Evolutionary conservation across 2,329 filamentous ascomycete genomes (phyloP), one percentile per base, ranked within the genome.

Genomic region (Trichoderma atroviride): DNA sequence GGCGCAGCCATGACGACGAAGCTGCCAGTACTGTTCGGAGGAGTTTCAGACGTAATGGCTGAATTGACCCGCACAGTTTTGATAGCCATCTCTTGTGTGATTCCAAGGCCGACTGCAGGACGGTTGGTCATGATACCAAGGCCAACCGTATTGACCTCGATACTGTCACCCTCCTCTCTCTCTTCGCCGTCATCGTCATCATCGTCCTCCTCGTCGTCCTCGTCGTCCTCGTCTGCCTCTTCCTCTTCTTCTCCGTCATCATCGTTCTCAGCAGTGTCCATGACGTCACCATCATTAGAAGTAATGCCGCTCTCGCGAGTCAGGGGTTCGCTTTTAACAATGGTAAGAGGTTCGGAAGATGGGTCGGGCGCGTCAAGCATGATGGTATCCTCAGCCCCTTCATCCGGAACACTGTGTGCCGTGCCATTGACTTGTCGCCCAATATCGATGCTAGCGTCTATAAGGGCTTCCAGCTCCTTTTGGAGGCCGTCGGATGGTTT

Each of bases 401-500:
- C 81, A 10, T 79, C 83, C 65, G 73, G 71, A 52, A 79, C 79
- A 16, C 76, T 78, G 29, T 83, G 83, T 9, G 77, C 77, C 7
- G 76, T 74, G 29, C 75, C 69, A 22, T 79, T 78, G 62, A 81
- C 76, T 71, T 74, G 81, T 76, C 80, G 86, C 72, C 76, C 84
- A 80, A 80, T 81, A 79, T 86, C 88, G 75, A 92, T 82, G 73
- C 90, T 90, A 52, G 87, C 85, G 70, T 93, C 90, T 7, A 96
- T 82, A 72, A 95, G 86, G 60, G 83, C 83, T 74, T 96, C 92
- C 9, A 97, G 82, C 75, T 96, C 91, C 72, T 88, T 88, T 50
- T 92, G 83, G 68, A 94, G 86, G 59, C 86, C 86, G 64, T 94
- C 91, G 57, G 89, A 87, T 0, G 91, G 84, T 74, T 89, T 91